These are phyloP conservation scores for Pestalotiopsis sp. DNA, from an alignment of 2,329 filamentous ascomycete genomes.

Conservation along the genomic window DNA sequence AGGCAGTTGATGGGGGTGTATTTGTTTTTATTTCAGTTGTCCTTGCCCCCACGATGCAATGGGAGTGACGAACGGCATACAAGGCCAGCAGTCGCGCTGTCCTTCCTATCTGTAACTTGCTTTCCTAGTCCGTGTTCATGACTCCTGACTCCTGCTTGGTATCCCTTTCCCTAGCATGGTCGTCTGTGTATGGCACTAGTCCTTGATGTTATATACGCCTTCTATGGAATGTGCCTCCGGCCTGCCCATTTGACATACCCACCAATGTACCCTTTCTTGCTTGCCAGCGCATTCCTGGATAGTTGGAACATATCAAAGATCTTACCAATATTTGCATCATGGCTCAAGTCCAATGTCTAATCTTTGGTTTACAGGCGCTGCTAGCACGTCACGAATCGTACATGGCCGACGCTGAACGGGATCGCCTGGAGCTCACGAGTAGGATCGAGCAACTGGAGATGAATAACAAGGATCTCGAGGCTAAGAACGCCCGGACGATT, in stretches of 20 bases:
- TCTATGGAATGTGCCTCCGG: neutral
- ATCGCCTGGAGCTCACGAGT: slow-evolving; percentile 71
- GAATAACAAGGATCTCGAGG: slow-evolving; percentile 74
- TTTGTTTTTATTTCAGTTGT: neutral
- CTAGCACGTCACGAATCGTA: slow-evolving; percentile 92
- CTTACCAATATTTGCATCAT: slow-evolving; percentile 15
- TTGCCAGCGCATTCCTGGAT: slow-evolving; percentile 17
- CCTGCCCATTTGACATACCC: neutral
- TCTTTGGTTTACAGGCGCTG: slow-evolving; percentile 78
- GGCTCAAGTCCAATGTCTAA: slow-evolving; percentile 61
- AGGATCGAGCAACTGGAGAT: slow-evolving; percentile 77
- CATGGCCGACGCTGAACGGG: slow-evolving; percentile 87
- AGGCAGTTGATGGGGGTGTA: neutral
- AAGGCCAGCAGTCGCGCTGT: neutral
- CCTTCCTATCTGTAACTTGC: neutral
- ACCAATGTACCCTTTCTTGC: slow-evolving; percentile 18
- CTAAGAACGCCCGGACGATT: slow-evolving; percentile 75
- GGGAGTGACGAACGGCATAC: neutral
- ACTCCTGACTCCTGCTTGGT: neutral
- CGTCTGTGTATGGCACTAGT: neutral
- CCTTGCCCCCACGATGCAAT: neutral
- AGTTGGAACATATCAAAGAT: neutral
- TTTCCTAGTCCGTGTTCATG: neutral
- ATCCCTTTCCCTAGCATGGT: neutral
- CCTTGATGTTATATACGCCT: slow-evolving; percentile 1